Conservation (phyloP, 1,284 basidiomycete genomes). For the Rhodotorula sp. region DNA sequence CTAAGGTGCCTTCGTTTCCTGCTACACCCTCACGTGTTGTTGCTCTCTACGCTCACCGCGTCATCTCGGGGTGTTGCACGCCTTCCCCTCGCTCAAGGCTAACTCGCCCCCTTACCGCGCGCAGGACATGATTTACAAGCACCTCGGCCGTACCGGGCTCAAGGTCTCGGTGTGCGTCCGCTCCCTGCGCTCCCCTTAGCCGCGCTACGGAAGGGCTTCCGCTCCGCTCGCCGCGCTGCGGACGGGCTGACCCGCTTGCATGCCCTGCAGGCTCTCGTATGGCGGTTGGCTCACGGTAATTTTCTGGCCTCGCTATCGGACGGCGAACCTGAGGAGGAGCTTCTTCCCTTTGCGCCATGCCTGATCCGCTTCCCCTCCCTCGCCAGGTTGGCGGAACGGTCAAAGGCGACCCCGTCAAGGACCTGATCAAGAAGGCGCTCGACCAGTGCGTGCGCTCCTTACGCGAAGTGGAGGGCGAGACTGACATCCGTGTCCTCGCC, state of each 20-base stretch:
- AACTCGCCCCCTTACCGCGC: background rate
- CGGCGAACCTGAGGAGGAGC: too few species aligned
- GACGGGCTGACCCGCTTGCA: too few species aligned
- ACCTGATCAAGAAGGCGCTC: constrained; percentile 54
- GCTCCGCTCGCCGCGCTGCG: too few species aligned
- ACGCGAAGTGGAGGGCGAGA: background rate
- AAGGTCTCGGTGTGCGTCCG: constrained; percentile 18
- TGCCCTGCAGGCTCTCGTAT: constrained; percentile 17
- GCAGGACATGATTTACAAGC: constrained; percentile 33
- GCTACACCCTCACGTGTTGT: background rate
- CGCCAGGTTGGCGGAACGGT: constrained; percentile 29
- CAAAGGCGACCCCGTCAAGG: constrained; percentile 44
- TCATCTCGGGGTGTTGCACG: background rate
- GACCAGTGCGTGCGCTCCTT: constrained; percentile 12
- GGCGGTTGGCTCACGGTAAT: constrained; percentile 38
- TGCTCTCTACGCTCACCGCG: background rate
- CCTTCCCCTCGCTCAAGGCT: background rate
- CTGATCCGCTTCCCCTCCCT: too few species aligned
- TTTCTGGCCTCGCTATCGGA: too few species aligned
- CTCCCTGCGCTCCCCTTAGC: too few species aligned
- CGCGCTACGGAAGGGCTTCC: too few species aligned
- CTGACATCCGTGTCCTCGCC: background rate
- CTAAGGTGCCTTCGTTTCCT: constrained; percentile 5
- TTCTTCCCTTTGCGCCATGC: too few species aligned
- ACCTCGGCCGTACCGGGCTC: constrained; percentile 25